Evolutionary conservation across 75 land plant genomes (phyloP), one percentile per base, ranked within the genome.

Genomic region (Picea sitchensis): DNA sequence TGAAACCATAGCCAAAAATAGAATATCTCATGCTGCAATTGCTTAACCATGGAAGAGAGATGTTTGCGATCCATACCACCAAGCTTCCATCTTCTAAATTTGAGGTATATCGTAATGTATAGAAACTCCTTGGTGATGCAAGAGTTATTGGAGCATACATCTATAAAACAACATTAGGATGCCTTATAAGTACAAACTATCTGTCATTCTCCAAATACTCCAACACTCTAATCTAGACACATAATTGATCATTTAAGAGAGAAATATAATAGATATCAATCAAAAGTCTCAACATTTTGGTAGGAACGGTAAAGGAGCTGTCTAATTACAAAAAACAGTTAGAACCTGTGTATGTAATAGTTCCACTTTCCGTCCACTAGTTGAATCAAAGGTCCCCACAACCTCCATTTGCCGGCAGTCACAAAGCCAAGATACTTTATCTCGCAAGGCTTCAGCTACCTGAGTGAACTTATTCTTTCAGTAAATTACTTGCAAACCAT

Each of bases 121-220:
- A 86, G 79, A 80, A 86, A 72, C 84, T 86, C 58, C 86, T 80
- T 26, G 87, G 82, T 58, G 87, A 65, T 54, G 87, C 87, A 58
- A 86, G 65, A 4, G 87, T 86, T 72, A 86, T 86, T 44, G 87
- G 87, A 30, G 87, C 87, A 73, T 86, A 86, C 87, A 84, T 86
- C 87, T 86, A 79, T 31, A 57, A 63, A 44, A 51, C 20, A 74
- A 34, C 54, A 36, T 23, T 36, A 1, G 23, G 21, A 44, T 41
- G 21, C 0, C 51, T 20, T 23, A 41, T 71, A 71, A 71, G 54
- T 71, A n/a, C 23, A 44, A 67, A 67, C 7, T 15, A 44, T 71
- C 11, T 20, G 3, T 36, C 20, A 41, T 67, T 17, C 2, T 34
- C 34, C 34, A 26, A 15, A 67, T 17, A 67, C 5, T 67, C 71